Evolutionary conservation across 1,284 basidiomycete species (phyloP).

Genomic region (Coniferiporia sulphurascens): DNA sequence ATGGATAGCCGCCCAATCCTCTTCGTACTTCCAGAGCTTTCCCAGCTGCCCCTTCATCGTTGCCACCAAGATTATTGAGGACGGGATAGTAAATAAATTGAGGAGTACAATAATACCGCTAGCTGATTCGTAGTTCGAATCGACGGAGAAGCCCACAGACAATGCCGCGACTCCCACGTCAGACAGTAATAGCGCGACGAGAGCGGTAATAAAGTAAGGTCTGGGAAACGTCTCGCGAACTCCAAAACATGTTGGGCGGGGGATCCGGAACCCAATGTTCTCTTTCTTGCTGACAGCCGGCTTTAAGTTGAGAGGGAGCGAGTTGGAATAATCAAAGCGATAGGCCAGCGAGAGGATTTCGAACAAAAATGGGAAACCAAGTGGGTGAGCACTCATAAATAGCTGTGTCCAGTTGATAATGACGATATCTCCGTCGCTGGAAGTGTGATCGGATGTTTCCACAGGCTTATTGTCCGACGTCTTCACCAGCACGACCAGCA

Average conservation of each 20-base stretch:
- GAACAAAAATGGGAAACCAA: background rate
- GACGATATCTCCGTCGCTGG: no score
- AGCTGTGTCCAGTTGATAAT: background rate
- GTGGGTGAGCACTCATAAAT: background rate
- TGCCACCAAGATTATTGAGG: background rate
- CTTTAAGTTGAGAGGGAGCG: background rate
- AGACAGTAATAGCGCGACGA: background rate
- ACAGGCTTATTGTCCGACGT: background rate
- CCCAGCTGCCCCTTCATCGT: constrained; percentile 53
- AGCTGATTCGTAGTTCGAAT: background rate
- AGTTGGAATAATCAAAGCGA: background rate
- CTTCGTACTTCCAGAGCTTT: constrained; percentile 89
- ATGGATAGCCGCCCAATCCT: constrained; percentile 88
- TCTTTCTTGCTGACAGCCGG: background rate
- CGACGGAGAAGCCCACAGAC: background rate
- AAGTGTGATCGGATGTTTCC: no score
- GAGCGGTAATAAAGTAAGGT: background rate
- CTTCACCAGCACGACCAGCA: background rate
- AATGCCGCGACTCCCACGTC: background rate
- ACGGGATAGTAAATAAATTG: background rate
- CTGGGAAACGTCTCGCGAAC: background rate
- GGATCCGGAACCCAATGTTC: background rate
- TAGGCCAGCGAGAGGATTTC: background rate
- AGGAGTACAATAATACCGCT: background rate
- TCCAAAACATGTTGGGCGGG: background rate